These are phyloP conservation scores for Arachnomyces sp. DNA, from an alignment of 2,329 filamentous ascomycete genomes.

Conservation along the genomic window DNA sequence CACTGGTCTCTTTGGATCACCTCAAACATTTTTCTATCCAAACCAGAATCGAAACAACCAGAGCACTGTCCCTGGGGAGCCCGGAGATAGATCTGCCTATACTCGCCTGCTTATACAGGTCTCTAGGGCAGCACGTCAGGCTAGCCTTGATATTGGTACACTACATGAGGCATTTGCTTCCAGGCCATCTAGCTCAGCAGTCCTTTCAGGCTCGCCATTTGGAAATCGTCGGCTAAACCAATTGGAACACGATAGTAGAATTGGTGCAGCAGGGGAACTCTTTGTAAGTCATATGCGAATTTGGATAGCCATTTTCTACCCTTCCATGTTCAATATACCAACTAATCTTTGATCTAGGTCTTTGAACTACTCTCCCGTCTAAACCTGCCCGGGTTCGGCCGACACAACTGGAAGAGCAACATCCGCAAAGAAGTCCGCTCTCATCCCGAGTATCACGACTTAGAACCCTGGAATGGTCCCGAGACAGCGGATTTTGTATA, in stretches of 20 bases:
- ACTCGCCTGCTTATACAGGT: too few relatives aligned
- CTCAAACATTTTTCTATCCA: too few relatives aligned
- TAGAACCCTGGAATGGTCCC: background rate
- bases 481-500: conserved; percentile 3
- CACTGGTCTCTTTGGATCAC: too few relatives aligned
- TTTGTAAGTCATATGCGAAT: background rate
- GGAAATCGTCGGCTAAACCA: background rate
- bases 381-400: background rate
- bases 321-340: background rate
- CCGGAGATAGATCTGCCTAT: too few relatives aligned
- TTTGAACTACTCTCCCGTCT: background rate
- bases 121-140: too few relatives aligned
- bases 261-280: background rate
- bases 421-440: conserved; percentile 1
- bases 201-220: background rate
- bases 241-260: background rate
- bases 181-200: too few relatives aligned
- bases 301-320: background rate
- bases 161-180: too few relatives aligned
- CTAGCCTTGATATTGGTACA: too few relatives aligned
- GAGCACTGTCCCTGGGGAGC: too few relatives aligned
- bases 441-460: background rate
- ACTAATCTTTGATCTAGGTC: background rate
- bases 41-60: too few relatives aligned
- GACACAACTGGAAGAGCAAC: background rate